Evolutionary conservation across 306 rosid genomes (phyloP).

Genomic region (Quercus gilva): DNA sequence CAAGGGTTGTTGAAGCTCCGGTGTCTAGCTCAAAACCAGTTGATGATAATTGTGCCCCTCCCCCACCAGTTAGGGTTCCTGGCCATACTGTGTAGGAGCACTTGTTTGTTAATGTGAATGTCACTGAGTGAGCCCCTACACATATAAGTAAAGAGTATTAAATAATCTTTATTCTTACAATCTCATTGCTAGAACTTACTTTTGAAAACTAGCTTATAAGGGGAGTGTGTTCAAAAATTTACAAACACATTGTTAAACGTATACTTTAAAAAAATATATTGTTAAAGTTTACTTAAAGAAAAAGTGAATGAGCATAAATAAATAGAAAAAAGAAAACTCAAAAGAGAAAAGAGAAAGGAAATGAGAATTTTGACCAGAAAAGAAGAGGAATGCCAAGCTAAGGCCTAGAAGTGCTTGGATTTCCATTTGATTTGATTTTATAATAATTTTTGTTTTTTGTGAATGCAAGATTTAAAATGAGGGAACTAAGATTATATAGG

Average conservation of each 20-base stretch:
- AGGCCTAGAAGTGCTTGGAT: neutral
- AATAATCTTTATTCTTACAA: too few species aligned
- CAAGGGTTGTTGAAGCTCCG: too few species aligned
- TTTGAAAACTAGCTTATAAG: too few species aligned
- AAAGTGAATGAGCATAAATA: neutral
- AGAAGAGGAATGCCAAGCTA: too few species aligned
- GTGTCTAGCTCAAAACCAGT: constrained; percentile 44
- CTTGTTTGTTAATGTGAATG: constrained; percentile 37
- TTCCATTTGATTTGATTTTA: neutral
- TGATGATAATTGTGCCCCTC: constrained; percentile 35
- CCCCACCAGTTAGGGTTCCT: constrained; percentile 40
- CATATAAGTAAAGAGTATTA: too few species aligned
- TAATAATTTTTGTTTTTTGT: too few species aligned
- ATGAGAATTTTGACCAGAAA: neutral
- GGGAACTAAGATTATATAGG: too few species aligned
- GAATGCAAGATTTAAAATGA: too few species aligned
- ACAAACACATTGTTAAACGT: too few species aligned
- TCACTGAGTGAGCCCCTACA: constrained; percentile 37
- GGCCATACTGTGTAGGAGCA: constrained; percentile 57
- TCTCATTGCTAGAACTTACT: accelerated
- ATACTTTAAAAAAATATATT: too few species aligned
- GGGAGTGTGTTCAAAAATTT: accelerated
- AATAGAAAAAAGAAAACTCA: neutral
- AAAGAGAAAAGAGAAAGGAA: neutral
- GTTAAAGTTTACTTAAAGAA: neutral